Percentiles rank a stretch among this genome's conserved stretches.
These are phyloP conservation scores for Amylocarpus encephaloides DNA, from an alignment of 2,329 filamentous ascomycete species.

Conservation along the genomic window DNA sequence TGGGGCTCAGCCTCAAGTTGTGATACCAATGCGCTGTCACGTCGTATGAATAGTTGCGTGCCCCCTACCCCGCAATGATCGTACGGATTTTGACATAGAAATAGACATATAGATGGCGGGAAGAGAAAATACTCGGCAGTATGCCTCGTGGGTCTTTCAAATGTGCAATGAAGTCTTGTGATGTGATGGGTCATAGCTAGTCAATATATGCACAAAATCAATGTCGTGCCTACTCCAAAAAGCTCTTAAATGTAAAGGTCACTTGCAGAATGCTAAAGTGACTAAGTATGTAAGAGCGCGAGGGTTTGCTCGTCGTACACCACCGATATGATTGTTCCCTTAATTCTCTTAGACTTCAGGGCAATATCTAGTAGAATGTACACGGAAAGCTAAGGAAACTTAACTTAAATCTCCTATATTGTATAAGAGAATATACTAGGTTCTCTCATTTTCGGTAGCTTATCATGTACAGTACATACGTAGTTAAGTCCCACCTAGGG, in stretches of 20 bases:
- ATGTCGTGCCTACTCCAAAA: not conserved
- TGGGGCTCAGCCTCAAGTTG: slow-evolving; percentile 9
- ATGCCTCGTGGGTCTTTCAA: not conserved
- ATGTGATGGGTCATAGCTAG: no score
- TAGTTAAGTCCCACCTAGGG: no score
- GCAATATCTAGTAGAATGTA: no score
- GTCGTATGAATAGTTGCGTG: slow-evolving; percentile 4
- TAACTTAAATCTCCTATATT: no score
- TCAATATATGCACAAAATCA: no score
- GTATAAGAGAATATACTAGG: no score
- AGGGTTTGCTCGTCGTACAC: no score
- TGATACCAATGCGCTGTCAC: slow-evolving; percentile 12
- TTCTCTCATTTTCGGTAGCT: no score
- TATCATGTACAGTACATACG: no score
- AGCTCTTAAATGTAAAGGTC: not conserved
- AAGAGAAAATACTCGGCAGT: not conserved
- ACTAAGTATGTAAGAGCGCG: not conserved
- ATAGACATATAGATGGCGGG: slow-evolving; percentile 6
- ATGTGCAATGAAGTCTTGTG: slow-evolving; percentile 6
- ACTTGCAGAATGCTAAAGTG: not conserved
- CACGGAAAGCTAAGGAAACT: no score
- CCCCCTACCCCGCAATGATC: slow-evolving; percentile 12
- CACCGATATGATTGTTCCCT: no score
- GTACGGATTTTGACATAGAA: not conserved
- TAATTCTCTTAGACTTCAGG: no score